phyloP scores from a whole-genome alignment of 2,329 filamentous ascomycete species.

The Trichoderma pleuroti region DNA sequence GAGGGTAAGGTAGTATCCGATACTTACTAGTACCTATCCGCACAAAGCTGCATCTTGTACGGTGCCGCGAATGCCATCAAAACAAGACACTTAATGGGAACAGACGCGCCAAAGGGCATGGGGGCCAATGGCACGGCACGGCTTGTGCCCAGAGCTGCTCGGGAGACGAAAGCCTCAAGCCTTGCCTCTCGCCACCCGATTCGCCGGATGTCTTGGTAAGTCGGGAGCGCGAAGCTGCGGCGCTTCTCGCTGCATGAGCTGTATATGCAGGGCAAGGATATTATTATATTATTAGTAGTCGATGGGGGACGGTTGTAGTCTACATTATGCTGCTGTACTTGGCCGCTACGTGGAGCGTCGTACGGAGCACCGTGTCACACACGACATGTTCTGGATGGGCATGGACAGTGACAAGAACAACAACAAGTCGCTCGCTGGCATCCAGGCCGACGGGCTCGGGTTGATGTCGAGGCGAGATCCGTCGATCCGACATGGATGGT shows the following conservation, averaged over 20 bases:
- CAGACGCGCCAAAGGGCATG: background rate
- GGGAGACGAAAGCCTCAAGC: background rate
- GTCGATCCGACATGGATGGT: background rate
- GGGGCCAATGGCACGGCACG: background rate
- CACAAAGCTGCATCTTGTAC: background rate
- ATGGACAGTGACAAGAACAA: background rate
- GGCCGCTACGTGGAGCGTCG: background rate
- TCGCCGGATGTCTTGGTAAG: background rate
- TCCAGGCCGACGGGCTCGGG: background rate
- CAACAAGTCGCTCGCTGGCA: background rate
- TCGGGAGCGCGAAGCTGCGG: background rate
- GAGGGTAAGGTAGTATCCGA: background rate
- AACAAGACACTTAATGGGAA: background rate
- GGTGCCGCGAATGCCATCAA: background rate
- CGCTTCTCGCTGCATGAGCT: background rate
- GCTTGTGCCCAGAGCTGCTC: background rate
- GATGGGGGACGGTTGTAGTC: background rate
- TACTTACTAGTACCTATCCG: background rate
- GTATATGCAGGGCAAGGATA: slow-evolving; percentile 1
- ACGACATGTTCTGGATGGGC: background rate
- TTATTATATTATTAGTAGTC: background rate
- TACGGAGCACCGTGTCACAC: background rate
- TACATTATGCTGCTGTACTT: background rate
- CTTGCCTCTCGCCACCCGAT: slow-evolving; percentile 5
- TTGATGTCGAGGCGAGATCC: background rate